A percentile compares a stretch with the other conserved stretches of the same genome.
Conservation (phyloP, 2,329 filamentous ascomycete species). For the Fusarium beomiforme region DNA sequence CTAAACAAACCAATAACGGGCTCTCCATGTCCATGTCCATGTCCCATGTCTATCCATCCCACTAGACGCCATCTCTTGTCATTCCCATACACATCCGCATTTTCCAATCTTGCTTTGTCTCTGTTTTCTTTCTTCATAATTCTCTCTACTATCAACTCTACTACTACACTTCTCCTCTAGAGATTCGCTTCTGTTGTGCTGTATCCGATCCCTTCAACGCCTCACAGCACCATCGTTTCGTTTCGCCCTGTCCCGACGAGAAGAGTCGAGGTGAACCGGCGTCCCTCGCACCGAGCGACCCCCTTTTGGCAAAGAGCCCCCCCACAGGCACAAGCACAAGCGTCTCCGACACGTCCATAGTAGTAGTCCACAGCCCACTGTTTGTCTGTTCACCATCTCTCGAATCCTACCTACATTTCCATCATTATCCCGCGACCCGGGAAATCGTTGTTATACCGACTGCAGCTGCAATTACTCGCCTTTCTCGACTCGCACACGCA, state of each 20-base stretch:
- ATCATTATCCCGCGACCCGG: constrained; percentile 42
- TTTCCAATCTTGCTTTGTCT: constrained; percentile 30
- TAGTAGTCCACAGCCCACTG: constrained; percentile 26
- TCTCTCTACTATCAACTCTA: constrained; percentile 31
- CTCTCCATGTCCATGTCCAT: constrained; percentile 17
- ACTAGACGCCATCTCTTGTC: constrained; percentile 26
- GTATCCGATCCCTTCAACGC: neutral
- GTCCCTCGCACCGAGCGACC: constrained; percentile 46
- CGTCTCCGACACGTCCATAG: constrained; percentile 39
- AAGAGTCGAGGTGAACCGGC: constrained; percentile 42
- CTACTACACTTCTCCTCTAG: neutral
- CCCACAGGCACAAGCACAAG: constrained; percentile 39
- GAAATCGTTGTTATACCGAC: constrained; percentile 37
- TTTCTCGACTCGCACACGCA: constrained; percentile 8
- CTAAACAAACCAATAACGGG: constrained; percentile 24
- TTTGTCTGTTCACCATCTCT: constrained; percentile 28
- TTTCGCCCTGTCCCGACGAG: constrained; percentile 29
- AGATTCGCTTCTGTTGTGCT: neutral
- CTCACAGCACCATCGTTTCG: constrained; percentile 2
- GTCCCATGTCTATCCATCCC: constrained; percentile 20
- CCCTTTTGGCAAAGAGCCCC: constrained; percentile 43
- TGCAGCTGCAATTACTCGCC: constrained; percentile 15
- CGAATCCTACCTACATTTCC: constrained; percentile 41
- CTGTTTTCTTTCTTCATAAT: constrained; percentile 35
- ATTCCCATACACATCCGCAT: constrained; percentile 38